Base-by-base conservation (phyloP, 305 asterid species). In the Fraxinus baroniana region DNA sequence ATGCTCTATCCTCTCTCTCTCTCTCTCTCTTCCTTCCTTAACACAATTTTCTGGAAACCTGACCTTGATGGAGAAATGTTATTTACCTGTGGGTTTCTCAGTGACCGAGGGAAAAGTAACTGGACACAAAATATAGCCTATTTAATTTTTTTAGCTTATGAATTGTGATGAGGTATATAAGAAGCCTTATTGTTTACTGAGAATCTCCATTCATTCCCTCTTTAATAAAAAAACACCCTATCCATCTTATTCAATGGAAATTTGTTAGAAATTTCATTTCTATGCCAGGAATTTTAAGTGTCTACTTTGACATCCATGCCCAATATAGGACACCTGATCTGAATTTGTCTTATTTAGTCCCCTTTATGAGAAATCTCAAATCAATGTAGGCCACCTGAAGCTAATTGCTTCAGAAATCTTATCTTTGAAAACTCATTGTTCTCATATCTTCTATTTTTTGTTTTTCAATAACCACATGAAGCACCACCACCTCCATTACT, bases 121-220 rank as follows among this genome's bases (percentile, higher is more conserved):
- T 73, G 20, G 20, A 74, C 57, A 10, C 36, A 20, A 36, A 33
- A 64, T 5, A 26, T 35, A 36, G 82, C 32, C 26, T 44, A 39
- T 22, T 15, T 22, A 62, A 33, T 15, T 32, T 28, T 87, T 84
- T 83, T 85, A 85, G 85, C 83, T 76, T 86, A 83, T 86, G 79
- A 68, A 80, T 84, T 77, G 33, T 82, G 74, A 83, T 44, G 87
- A 84, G 87, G 86, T 86, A 77, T 76, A 66, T 17, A n/a, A 79
- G 87, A 83, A 82, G 84, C 82, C 82, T 41, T 82, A n/a, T 44
- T 52, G 85, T 39, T 57, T 81, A 77, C 81, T 79, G 74, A 77
- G 79, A 37, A 52, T 78, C 77, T 72, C 81, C 39, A 36, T 83
- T 79, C 66, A 6, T 36, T 72, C 82, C 39, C 24, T 36, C 60